Evolutionary conservation across 768 basidiomycete genomes (phyloP).

Genomic region (Calvatia gigantea): DNA sequence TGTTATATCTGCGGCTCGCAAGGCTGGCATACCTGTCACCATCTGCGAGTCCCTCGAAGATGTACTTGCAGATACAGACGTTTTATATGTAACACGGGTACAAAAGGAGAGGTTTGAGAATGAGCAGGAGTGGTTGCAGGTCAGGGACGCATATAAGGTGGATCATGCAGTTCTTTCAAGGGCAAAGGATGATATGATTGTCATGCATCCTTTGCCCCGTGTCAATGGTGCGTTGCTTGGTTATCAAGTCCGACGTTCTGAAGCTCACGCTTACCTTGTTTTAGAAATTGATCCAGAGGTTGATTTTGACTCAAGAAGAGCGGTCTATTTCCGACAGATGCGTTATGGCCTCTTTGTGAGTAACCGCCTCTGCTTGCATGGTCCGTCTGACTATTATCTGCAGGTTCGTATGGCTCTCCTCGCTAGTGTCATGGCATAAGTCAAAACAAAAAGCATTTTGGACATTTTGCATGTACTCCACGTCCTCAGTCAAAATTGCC

Average conservation of each 20-base stretch:
- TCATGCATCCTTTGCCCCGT: slow-evolving; percentile 98
- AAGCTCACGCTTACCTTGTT: neutral
- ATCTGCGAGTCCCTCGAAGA: slow-evolving; percentile 90
- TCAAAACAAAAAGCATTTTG: neutral
- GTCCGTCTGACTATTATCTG: neutral
- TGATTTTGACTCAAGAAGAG: slow-evolving; percentile 91
- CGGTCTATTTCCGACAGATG: slow-evolving; percentile 99
- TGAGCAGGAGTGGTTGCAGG: slow-evolving; percentile 81
- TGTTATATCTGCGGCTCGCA: slow-evolving; percentile 80
- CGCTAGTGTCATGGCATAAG: slow-evolving; percentile 31
- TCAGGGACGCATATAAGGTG: slow-evolving; percentile 90
- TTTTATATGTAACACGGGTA: slow-evolving; percentile 93
- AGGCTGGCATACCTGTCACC: slow-evolving; percentile 74
- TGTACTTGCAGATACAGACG: slow-evolving; percentile 89
- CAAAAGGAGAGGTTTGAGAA: slow-evolving; percentile 91
- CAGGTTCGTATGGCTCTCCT: slow-evolving; percentile 34
- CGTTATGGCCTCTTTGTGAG: slow-evolving; percentile 95
- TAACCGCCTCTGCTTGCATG: slow-evolving; percentile 17
- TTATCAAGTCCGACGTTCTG: neutral
- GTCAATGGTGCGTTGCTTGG: slow-evolving; percentile 63
- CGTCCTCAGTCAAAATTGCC: neutral
- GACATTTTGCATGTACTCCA: neutral
- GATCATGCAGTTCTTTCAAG: slow-evolving; percentile 91
- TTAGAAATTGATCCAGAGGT: slow-evolving; percentile 98
- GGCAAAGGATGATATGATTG: slow-evolving; percentile 96